Percentiles rank a stretch among this genome's conserved stretches.
phyloP scores from a whole-genome alignment of 257 asterid species.

The Lavandula angustifolia region DNA sequence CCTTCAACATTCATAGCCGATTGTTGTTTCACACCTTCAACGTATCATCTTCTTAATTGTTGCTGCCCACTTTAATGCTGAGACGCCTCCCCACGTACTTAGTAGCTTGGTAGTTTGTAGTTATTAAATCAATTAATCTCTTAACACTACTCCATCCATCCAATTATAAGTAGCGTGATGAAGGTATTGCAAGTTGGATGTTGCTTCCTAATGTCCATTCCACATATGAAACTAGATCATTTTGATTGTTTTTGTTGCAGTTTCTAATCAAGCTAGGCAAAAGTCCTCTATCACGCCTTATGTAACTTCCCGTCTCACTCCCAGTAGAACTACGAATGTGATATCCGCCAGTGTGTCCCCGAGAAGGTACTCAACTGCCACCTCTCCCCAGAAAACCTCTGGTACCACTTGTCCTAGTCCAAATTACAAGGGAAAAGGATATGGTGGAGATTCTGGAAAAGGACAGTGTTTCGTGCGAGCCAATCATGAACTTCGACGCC shows the following conservation, averaged over 20 bases:
- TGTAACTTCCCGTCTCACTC: conserved; percentile 72
- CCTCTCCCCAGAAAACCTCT: conserved; percentile 72
- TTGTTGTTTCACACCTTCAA: too few species aligned
- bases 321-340: conserved; percentile 70
- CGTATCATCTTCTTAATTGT: too few species aligned
- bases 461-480: too few species aligned
- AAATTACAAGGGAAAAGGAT: conserved; percentile 58
- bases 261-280: conserved; percentile 55
- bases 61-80: too few species aligned
- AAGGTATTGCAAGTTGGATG: conserved; percentile 47
- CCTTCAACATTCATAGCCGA: background rate
- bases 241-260: conserved; percentile 42
- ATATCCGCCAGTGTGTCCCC: conserved; percentile 79
- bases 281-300: conserved; percentile 64
- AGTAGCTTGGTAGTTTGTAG: too few species aligned
- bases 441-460: too few species aligned
- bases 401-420: conserved; percentile 61
- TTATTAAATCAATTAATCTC: too few species aligned
- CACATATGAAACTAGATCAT: conserved; percentile 15
- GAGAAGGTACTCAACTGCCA: conserved; percentile 71
- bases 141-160: too few species aligned
- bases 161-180: too few species aligned
- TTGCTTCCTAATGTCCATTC: too few species aligned
- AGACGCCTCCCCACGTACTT: too few species aligned
- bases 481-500: too few species aligned